Evolutionary conservation across 2,329 filamentous ascomycete species (phyloP).

Genomic region (Ophiobolus disseminans): DNA sequence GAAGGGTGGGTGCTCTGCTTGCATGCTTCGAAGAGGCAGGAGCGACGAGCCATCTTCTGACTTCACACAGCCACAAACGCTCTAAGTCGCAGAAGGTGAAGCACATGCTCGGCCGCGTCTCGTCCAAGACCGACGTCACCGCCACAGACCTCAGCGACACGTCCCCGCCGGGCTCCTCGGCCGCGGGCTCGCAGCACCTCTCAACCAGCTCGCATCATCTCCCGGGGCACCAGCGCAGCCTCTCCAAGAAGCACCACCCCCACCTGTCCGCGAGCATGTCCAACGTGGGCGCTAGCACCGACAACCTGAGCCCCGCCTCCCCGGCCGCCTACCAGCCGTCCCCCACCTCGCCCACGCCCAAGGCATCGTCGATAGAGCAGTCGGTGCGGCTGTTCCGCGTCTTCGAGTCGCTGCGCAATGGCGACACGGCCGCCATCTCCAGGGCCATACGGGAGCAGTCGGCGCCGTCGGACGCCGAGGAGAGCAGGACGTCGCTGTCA

Average conservation of each 20-base stretch:
- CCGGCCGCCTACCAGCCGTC: slow-evolving; percentile 23
- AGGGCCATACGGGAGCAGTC: slow-evolving; percentile 77
- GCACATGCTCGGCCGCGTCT: slow-evolving; percentile 46
- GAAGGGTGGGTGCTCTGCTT: slow-evolving; percentile 44
- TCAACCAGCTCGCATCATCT: slow-evolving; percentile 26
- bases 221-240: slow-evolving; percentile 32
- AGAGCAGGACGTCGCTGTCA: slow-evolving; percentile 58
- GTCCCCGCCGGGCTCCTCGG: slow-evolving; percentile 24
- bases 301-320: slow-evolving; percentile 27
- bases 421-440: slow-evolving; percentile 88
- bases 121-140: slow-evolving; percentile 43
- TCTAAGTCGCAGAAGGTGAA: slow-evolving; percentile 50
- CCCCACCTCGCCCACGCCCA: slow-evolving; percentile 39
- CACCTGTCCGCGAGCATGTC: slow-evolving; percentile 42
- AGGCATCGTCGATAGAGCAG: slow-evolving; percentile 73
- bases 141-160: slow-evolving; percentile 20
- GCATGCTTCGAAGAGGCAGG: no score
- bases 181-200: slow-evolving; percentile 22
- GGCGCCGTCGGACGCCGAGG: slow-evolving; percentile 55
- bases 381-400: slow-evolving; percentile 93
- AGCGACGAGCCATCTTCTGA: no score
- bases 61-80: slow-evolving; percentile 52
- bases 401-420: slow-evolving; percentile 88
- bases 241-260: slow-evolving; percentile 37
- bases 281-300: slow-evolving; percentile 17